These are phyloP conservation scores for Phytopythium kandeliae DNA, from an alignment of 352 stramenopile species.

Conservation along the genomic window DNA sequence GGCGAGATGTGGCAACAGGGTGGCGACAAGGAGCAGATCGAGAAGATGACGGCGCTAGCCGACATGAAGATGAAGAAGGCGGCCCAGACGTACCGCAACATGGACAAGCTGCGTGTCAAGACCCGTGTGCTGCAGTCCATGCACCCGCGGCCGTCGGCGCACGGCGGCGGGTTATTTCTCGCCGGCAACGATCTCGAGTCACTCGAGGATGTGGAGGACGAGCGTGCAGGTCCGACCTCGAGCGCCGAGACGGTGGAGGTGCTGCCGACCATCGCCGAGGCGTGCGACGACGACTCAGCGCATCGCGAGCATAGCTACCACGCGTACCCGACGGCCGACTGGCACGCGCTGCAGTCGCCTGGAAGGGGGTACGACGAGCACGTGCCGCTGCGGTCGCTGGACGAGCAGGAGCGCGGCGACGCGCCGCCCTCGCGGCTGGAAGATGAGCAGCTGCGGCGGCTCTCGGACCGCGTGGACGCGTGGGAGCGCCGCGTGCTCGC, in stretches of 20 bases:
- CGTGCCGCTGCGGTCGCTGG: not conserved
- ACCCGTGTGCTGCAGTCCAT: slow-evolving; percentile 20
- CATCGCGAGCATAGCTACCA: slow-evolving; percentile 4
- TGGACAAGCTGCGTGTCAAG: slow-evolving; percentile 36
- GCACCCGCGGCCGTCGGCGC: slow-evolving; percentile 18
- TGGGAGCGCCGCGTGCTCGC: not conserved
- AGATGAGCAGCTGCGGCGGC: not conserved
- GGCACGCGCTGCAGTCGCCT: not conserved
- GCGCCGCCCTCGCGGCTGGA: not conserved
- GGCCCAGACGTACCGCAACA: slow-evolving; percentile 37
- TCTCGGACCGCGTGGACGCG: not conserved
- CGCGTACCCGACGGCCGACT: slow-evolving; percentile 2
- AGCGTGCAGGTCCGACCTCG: too few relatives aligned
- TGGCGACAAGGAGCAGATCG: slow-evolving; percentile 31
- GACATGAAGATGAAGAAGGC: slow-evolving; percentile 64
- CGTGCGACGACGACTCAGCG: slow-evolving; percentile 1
- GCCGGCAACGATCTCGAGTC: not conserved
- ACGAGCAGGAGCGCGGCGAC: too few relatives aligned
- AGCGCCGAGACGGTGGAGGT: not conserved
- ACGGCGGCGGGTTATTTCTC: not conserved
- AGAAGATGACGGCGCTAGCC: slow-evolving; percentile 60
- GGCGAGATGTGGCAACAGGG: slow-evolving; percentile 47
- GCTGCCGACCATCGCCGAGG: slow-evolving; percentile 5
- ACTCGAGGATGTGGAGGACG: not conserved
- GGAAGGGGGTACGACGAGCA: too few relatives aligned